phyloP scores from a whole-genome alignment of 176 grass and related monocot genomes.

The Zizania latifolia region DNA sequence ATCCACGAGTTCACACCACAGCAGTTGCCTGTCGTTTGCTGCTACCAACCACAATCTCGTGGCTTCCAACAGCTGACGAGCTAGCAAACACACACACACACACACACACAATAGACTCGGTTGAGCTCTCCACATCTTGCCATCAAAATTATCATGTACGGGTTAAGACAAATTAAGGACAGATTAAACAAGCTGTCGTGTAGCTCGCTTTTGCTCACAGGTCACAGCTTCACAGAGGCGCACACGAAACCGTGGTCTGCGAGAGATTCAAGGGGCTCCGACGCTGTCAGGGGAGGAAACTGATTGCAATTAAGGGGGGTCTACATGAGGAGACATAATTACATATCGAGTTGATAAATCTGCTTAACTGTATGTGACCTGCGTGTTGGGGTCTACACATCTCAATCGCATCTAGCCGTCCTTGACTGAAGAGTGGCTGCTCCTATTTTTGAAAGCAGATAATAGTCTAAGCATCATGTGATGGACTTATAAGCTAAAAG shows the following conservation, averaged over 20 bases:
- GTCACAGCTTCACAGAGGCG: neutral
- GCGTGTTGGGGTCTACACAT: neutral
- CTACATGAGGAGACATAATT: neutral
- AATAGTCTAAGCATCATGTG: too few relatives aligned
- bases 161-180: neutral
- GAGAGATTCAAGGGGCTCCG: neutral
- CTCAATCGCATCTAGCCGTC: neutral
- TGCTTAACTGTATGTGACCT: neutral
- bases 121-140: conserved; percentile 14
- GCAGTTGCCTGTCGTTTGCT: neutral
- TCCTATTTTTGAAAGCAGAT: neutral
- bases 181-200: neutral
- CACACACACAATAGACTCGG: neutral
- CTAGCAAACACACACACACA: neutral
- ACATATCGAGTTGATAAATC: neutral
- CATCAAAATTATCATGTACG: conserved; percentile 3
- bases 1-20: neutral
- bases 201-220: neutral
- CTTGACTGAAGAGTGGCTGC: neutral
- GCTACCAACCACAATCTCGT: neutral
- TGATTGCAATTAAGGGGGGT: neutral
- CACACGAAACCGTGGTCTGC: conserved; percentile 4
- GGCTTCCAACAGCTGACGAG: neutral
- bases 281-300: neutral
- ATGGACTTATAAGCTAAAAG: too few relatives aligned